Evolutionary conservation across 805 yeast species (phyloP).

Genomic region (Starmerella vitae): DNA sequence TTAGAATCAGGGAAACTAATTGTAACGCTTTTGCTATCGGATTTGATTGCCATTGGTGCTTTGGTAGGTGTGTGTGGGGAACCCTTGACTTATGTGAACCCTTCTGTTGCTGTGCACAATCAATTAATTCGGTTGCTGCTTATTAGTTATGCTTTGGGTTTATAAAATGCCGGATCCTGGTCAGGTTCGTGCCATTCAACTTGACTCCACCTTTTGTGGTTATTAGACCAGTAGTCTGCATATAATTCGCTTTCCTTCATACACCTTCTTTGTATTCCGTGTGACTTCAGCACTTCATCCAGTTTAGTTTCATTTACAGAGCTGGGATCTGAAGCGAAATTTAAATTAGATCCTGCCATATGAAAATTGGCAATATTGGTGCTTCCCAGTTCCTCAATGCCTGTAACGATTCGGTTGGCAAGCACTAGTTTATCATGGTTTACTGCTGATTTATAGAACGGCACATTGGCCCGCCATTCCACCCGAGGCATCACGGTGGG

Average conservation of each 20-base stretch:
- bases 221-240: constrained; percentile 19
- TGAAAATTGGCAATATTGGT: constrained; percentile 13
- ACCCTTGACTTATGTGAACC: no score
- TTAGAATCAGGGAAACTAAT: constrained; percentile 13
- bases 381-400: constrained; percentile 17
- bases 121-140: no score
- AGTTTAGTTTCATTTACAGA: constrained; percentile 2
- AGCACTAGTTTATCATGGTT: constrained; percentile 10
- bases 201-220: constrained; percentile 26
- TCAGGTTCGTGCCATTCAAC: constrained; percentile 44
- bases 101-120: no score
- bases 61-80: no score
- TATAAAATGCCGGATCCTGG: constrained; percentile 37
- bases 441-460: background rate
- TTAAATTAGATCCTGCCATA: background rate
- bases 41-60: constrained; percentile 14
- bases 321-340: no score
- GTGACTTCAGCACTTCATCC: constrained; percentile 9
- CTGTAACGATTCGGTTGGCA: constrained; percentile 19
- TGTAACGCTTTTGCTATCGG: constrained; percentile 14
- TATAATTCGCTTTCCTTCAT: constrained; percentile 6
- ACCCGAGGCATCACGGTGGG: constrained; percentile 4
- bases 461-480: constrained; percentile 3
- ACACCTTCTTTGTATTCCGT: constrained; percentile 12
- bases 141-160: no score